Conservation (phyloP, 2,329 filamentous ascomycete species). For the Monosporascus cannonballus region DNA sequence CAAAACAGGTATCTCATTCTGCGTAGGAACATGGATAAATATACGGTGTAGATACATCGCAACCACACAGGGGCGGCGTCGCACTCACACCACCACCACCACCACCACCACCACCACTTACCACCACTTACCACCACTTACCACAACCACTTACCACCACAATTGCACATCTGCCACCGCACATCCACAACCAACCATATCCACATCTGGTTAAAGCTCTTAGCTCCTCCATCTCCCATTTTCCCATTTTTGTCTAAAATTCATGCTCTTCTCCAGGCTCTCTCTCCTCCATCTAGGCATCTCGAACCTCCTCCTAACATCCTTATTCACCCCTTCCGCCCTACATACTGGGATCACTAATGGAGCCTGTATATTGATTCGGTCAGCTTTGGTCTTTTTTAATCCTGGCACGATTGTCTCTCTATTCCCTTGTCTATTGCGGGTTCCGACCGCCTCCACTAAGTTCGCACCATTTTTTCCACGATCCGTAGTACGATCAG, state of each 20-base stretch:
- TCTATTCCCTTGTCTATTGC: slow-evolving; percentile 13
- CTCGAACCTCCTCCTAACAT: background rate
- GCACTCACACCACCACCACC: too few species aligned
- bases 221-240: background rate
- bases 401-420: slow-evolving; percentile 13
- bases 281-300: background rate
- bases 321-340: background rate
- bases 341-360: slow-evolving; percentile 19
- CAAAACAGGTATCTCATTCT: too few species aligned
- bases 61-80: too few species aligned
- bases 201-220: background rate
- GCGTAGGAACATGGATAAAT: too few species aligned
- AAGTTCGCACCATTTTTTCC: background rate
- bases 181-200: background rate
- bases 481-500: background rate
- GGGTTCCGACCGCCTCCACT: slow-evolving; percentile 10
- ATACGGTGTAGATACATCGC: too few species aligned
- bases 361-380: slow-evolving; percentile 32
- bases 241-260: slow-evolving; percentile 2
- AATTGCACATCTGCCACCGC: background rate
- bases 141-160: too few species aligned
- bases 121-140: too few species aligned
- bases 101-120: too few species aligned
- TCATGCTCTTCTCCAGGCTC: slow-evolving; percentile 28
- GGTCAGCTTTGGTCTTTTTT: slow-evolving; percentile 24